These are phyloP conservation scores for Pseudonitzschia delicatissima DNA, from an alignment of 108 stramenopile species.

Conservation along the genomic window DNA sequence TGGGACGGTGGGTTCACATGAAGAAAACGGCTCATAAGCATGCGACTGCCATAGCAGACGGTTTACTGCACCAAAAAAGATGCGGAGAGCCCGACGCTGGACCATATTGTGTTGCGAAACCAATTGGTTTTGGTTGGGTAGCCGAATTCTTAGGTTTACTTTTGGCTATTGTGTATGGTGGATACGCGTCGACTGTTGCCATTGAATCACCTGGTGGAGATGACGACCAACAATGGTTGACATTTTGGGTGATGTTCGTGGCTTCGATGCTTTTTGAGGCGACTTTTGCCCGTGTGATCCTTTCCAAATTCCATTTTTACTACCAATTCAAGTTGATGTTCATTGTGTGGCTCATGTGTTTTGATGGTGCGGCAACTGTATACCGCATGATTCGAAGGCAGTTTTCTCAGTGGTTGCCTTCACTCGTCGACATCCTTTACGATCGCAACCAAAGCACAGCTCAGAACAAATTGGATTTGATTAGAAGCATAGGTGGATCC, in stretches of 20 bases:
- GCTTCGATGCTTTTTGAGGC: slow-evolving; percentile 8
- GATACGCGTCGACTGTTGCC: slow-evolving; percentile 16
- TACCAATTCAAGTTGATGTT: slow-evolving; percentile 18
- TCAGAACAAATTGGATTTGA: slow-evolving; percentile 1
- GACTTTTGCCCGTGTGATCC: slow-evolving; percentile 3
- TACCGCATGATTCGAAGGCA: slow-evolving; percentile 14
- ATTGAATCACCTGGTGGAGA: slow-evolving; percentile 22
- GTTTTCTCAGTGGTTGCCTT: not conserved
- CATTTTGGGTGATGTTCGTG: slow-evolving; percentile 20
- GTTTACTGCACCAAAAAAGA: slow-evolving; percentile 1
- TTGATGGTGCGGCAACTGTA: not conserved
- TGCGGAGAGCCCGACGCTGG: slow-evolving; percentile 17
- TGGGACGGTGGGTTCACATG: slow-evolving; percentile 21
- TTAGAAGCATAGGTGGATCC: slow-evolving; percentile 12
- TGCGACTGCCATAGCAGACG: slow-evolving; percentile 15
- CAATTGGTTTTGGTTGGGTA: slow-evolving; percentile 10
- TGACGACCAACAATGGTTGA: slow-evolving; percentile 23
- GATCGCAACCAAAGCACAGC: not conserved
- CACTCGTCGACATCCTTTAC: not conserved
- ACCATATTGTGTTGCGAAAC: slow-evolving; percentile 20
- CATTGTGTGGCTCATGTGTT: slow-evolving; percentile 14
- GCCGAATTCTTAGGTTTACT: slow-evolving; percentile 8
- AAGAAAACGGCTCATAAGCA: slow-evolving; percentile 1
- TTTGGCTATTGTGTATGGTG: slow-evolving; percentile 9
- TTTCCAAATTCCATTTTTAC: slow-evolving; percentile 18